Evolutionary conservation across 495 filamentous ascomycete species (phyloP), one percentile per base, ranked within the genome.

Genomic region (Pseudotulostoma volvatum): DNA sequence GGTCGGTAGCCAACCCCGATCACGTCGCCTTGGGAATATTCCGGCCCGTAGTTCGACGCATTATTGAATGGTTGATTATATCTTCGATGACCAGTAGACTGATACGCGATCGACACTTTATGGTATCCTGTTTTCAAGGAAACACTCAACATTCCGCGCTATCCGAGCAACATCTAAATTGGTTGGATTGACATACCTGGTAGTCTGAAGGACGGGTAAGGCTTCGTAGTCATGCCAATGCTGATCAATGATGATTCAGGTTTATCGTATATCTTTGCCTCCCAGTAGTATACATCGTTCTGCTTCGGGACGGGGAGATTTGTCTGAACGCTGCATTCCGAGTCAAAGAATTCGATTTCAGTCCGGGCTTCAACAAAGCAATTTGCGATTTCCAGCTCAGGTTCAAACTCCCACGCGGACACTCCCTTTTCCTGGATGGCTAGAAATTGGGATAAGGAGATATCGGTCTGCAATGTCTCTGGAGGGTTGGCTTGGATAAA

Each of bases 271-370:
- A 97, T 77, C 60, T 97, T 97, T 9, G 90, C 84, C 53, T 97
- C 90, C 90, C 90, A 97, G 56, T 97, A 97, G 52, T 96, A 96
- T 9, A 95, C 87, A 53, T 97, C 90, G 49, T 97, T 96, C 53
- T 97, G 90, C 55, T 97, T 97, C 16, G 90, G 90, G 25, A 97
- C 79, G 0, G 90, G 90, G 30, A 97, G 61, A 47, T 97, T 97
- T 56, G 81, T 93, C 67, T 95, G 83, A 35, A 96, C 92, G 52
- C 84, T 93, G 60, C 90, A 96, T 55, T 90, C 92, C 8, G 83
- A 84, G 56, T 97, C 90, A 48, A 90, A 96, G 64, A 97, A 97
- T 53, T 97, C 90, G 39, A 97, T 90, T 56, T 97, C 90, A 1
- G 90, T 97, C 46, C 92, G 73, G 14, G 57, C 88, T 62, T 97